Percentiles rank a stretch among this genome's conserved stretches.
Conservation (phyloP, 441 rosid species). For the Croton setiger region DNA sequence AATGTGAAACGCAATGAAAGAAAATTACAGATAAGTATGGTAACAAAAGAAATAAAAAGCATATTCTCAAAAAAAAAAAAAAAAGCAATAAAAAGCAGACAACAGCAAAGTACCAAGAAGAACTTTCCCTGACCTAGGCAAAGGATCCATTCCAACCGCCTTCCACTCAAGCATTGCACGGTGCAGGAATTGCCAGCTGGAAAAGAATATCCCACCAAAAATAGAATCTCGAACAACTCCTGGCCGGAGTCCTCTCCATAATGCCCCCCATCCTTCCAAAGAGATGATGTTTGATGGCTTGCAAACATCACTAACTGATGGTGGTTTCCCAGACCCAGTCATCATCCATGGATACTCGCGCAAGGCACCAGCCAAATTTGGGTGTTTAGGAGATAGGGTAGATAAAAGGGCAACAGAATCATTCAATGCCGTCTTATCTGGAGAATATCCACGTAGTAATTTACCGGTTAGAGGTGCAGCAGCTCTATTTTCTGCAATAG, state of each 20-base stretch:
- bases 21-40: background rate
- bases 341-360: conserved; percentile 92
- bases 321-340: conserved; percentile 89
- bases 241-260: conserved; percentile 76
- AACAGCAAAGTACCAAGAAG: background rate
- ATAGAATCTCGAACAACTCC: conserved; percentile 73
- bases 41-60: background rate
- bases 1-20: background rate
- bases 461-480: conserved; percentile 44
- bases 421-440: conserved; percentile 59
- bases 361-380: conserved; percentile 59
- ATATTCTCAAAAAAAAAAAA: background rate
- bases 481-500: conserved; percentile 30
- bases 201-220: conserved; percentile 77
- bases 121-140: conserved; percentile 52
- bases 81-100: background rate
- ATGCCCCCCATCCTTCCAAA: conserved; percentile 72
- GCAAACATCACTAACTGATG: conserved; percentile 62
- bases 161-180: conserved; percentile 78
- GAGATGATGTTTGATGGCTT: conserved; percentile 58
- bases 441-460: conserved; percentile 54
- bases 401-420: conserved; percentile 66
- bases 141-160: conserved; percentile 81
- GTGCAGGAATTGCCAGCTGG: conserved; percentile 81
- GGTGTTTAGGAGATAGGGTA: conserved; percentile 57